Conservation (phyloP, 2,329 filamentous ascomycete species). For the Fonsecaea pugnacius region DNA sequence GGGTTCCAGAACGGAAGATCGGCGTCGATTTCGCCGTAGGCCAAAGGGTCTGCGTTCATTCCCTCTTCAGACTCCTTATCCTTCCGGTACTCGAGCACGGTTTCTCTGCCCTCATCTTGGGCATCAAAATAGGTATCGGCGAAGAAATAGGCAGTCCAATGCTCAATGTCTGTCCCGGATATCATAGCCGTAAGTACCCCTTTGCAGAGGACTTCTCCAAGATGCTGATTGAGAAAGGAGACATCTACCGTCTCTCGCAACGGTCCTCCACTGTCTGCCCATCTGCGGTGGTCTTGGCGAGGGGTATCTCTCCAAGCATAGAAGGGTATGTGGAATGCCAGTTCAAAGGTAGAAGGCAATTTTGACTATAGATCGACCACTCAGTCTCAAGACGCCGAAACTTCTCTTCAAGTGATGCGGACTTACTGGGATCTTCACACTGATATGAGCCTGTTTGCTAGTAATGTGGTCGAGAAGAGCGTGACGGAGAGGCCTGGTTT, state of each 20-base stretch:
- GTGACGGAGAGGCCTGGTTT: slow-evolving; percentile 6
- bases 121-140: slow-evolving; percentile 10
- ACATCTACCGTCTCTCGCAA: slow-evolving; percentile 4
- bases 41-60: slow-evolving; percentile 4
- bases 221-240: slow-evolving; percentile 7
- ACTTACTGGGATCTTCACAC: not conserved
- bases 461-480: not conserved
- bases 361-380: not conserved
- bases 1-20: not conserved
- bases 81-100: slow-evolving; percentile 5
- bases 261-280: not conserved
- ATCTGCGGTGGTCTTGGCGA: not conserved
- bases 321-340: not conserved
- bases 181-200: slow-evolving; percentile 2
- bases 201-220: not conserved
- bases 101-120: not conserved
- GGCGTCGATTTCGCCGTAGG: not conserved
- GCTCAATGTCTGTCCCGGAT: not conserved
- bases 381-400: not conserved
- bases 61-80: not conserved
- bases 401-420: not conserved
- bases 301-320: not conserved
- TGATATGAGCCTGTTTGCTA: not conserved
- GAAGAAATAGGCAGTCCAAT: slow-evolving; percentile 9
- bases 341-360: not conserved